A percentile compares a stretch with the other conserved stretches of the same genome.
These are phyloP conservation scores for Panellus pusillus DNA, from an alignment of 768 basidiomycete species.

Conservation along the genomic window DNA sequence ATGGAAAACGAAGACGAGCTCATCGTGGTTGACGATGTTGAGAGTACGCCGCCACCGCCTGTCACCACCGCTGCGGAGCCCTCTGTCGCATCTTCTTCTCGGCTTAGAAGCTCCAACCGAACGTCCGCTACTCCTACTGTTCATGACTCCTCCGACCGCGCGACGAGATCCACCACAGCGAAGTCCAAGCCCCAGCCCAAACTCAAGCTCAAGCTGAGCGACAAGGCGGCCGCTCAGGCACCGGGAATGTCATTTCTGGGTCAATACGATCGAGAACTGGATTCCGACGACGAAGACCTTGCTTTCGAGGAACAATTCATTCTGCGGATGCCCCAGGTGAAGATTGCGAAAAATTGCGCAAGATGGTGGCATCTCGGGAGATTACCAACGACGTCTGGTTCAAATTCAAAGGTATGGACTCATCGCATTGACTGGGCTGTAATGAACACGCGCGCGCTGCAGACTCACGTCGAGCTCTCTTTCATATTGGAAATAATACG, in stretches of 20 bases:
- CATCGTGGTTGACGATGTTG: conserved; percentile 26
- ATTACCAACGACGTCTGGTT: conserved; percentile 88
- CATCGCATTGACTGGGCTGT: not conserved
- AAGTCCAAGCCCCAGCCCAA: conserved; percentile 65
- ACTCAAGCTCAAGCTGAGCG: conserved; percentile 85
- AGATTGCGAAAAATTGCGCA: conserved; percentile 75
- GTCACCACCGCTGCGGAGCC: conserved; percentile 9
- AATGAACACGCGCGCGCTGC: conserved; percentile 18
- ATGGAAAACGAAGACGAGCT: conserved; percentile 23
- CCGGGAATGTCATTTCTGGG: conserved; percentile 90
- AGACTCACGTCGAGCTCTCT: conserved; percentile 91
- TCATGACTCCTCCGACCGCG: conserved; percentile 44
- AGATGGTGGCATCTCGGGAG: conserved; percentile 80
- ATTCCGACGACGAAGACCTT: conserved; percentile 93
- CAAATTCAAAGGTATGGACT: conserved; percentile 85
- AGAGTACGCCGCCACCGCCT: conserved; percentile 3
- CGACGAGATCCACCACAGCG: conserved; percentile 55
- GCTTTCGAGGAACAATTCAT: conserved; percentile 98
- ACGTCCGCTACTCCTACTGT: conserved; percentile 25
- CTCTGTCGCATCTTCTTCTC: conserved; percentile 16
- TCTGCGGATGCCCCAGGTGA: conserved; percentile 85
- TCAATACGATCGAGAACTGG: conserved; percentile 89
- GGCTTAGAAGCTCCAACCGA: conserved; percentile 17
- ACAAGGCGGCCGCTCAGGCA: conserved; percentile 76
- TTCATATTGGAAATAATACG: conserved; percentile 77